Evolutionary conservation across 2,329 filamentous ascomycete genomes (phyloP).

Genomic region (Zymoseptoria pseudotritici): DNA sequence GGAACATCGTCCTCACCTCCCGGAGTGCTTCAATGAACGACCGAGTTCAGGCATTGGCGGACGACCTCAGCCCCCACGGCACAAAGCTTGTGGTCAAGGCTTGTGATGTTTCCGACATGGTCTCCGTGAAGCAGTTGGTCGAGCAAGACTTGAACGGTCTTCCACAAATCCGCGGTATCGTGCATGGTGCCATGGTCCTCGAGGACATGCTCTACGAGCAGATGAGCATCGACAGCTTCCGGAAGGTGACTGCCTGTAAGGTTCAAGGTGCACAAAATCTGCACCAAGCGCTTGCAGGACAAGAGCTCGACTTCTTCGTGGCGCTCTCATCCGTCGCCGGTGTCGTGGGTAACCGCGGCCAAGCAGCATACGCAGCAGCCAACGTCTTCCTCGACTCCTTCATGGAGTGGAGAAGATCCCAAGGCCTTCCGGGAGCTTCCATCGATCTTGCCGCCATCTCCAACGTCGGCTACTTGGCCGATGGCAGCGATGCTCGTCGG

Average conservation of each 20-base stretch:
- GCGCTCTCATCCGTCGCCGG: conserved; percentile 49
- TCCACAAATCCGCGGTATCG: not conserved
- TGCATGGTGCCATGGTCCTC: not conserved
- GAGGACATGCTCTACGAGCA: conserved; percentile 5
- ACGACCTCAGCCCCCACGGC: not conserved
- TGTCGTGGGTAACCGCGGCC: conserved; percentile 50
- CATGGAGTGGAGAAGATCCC: conserved; percentile 18
- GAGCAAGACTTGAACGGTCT: not conserved
- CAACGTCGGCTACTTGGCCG: conserved; percentile 24
- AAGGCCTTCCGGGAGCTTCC: conserved; percentile 19
- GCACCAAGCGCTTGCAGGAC: conserved; percentile 30
- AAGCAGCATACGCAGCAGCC: conserved; percentile 52
- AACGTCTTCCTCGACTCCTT: conserved; percentile 30
- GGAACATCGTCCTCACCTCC: not conserved
- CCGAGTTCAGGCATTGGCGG: not conserved
- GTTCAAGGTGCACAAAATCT: conserved; percentile 35
- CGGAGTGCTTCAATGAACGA: not conserved
- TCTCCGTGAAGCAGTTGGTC: not conserved
- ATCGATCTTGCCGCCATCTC: conserved; percentile 27
- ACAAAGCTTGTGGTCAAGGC: not conserved
- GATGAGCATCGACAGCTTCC: conserved; percentile 5
- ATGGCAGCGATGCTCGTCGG: conserved; percentile 1
- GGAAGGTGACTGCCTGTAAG: conserved; percentile 5
- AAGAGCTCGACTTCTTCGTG: conserved; percentile 38
- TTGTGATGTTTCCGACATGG: not conserved